Percentiles rank a stretch among this genome's conserved stretches.
These are phyloP conservation scores for Tinospora cordifolia DNA, from an alignment of 164 flowering plant genomes.

Conservation along the genomic window DNA sequence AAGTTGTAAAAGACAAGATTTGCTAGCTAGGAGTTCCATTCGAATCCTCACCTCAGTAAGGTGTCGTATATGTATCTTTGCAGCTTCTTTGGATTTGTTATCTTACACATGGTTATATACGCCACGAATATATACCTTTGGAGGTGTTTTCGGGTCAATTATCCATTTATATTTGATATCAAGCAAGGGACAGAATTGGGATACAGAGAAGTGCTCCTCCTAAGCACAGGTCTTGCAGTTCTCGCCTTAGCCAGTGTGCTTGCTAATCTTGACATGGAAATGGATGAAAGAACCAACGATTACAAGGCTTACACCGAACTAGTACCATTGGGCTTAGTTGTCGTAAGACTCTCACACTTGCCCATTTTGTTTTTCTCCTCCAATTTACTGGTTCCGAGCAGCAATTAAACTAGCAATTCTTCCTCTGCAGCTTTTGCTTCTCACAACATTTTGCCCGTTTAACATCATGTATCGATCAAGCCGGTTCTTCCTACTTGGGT, in stretches of 20 bases:
- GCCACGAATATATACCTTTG: conserved; percentile 51
- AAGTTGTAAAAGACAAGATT: too few relatives aligned
- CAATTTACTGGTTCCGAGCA: not conserved
- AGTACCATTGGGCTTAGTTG: conserved; percentile 35
- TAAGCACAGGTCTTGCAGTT: conserved; percentile 32
- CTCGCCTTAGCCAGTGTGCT: conserved; percentile 44
- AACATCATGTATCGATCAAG: conserved; percentile 60
- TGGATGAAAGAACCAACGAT: conserved; percentile 37
- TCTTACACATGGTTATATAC: conserved; percentile 53
- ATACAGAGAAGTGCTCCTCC: conserved; percentile 43
- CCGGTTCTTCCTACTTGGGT: conserved; percentile 52
- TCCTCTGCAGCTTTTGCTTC: conserved; percentile 34
- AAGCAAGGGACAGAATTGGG: conserved; percentile 58
- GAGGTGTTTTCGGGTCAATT: conserved; percentile 54
- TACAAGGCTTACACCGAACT: conserved; percentile 40
- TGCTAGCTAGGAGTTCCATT: too few relatives aligned
- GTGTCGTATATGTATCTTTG: conserved; percentile 5
- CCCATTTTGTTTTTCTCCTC: not conserved
- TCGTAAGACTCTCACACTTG: conserved; percentile 14
- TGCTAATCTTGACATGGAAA: conserved; percentile 49
- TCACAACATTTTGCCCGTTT: conserved; percentile 43
- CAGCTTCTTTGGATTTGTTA: conserved; percentile 56
- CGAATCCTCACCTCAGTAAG: too few relatives aligned
- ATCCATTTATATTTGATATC: conserved; percentile 66
- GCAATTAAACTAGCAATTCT: not conserved